Conservation (phyloP, 768 basidiomycete species). For the Pisolithus sp. region DNA sequence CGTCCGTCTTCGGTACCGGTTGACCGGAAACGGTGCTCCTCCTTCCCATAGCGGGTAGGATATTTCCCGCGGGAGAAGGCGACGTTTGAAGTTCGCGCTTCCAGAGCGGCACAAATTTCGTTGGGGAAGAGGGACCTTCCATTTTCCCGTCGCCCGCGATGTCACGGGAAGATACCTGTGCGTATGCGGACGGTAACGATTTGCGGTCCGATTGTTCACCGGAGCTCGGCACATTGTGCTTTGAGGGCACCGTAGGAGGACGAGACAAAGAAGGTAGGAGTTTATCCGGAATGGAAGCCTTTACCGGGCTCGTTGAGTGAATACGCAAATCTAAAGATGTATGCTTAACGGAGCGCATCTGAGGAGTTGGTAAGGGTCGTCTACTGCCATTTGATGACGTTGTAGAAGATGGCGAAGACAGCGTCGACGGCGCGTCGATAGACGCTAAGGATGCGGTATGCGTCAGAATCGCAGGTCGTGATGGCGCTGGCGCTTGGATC, state of each 20-base stretch:
- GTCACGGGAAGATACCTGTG: neutral
- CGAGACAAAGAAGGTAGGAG: neutral
- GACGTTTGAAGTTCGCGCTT: constrained; percentile 30
- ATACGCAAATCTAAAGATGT: constrained; percentile 18
- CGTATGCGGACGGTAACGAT: neutral
- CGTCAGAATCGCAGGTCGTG: constrained; percentile 24
- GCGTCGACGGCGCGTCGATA: constrained; percentile 7
- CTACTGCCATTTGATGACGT: constrained; percentile 2
- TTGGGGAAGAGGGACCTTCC: constrained; percentile 8
- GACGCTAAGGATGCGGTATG: constrained; percentile 14
- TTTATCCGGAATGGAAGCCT: constrained; percentile 6
- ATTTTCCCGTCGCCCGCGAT: neutral
- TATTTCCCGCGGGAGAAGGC: constrained; percentile 17
- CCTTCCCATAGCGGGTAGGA: constrained; percentile 14
- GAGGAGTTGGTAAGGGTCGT: constrained; percentile 8
- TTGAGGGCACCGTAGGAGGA: neutral
- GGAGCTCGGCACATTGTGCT: neutral
- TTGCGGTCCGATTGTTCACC: neutral
- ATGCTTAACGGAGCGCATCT: constrained; percentile 12
- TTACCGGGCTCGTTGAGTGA: constrained; percentile 16
- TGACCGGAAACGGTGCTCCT: constrained; percentile 23
- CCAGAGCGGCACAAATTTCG: constrained; percentile 39
- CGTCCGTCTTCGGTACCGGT: neutral
- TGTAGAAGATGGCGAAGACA: constrained; percentile 13
- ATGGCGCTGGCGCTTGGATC: constrained; percentile 26